phyloP scores from a whole-genome alignment of 495 filamentous ascomycete genomes.

The Talaromyces borbonicus region DNA sequence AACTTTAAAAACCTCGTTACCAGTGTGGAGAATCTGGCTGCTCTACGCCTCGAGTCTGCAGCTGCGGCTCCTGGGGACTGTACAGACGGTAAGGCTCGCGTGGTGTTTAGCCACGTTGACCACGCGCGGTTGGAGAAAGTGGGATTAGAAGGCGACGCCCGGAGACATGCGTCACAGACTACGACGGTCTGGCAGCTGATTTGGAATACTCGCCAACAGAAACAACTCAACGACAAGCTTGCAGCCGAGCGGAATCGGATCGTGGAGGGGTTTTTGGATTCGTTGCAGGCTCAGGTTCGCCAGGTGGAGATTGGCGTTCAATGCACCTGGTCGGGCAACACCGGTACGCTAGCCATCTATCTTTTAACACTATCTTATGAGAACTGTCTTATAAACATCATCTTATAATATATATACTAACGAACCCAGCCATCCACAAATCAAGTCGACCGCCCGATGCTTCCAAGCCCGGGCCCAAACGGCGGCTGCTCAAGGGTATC shows the following conservation, averaged over 20 bases:
- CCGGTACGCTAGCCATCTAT: background rate
- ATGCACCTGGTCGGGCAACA: background rate
- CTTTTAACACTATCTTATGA: background rate
- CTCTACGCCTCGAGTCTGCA: slow-evolving; percentile 13
- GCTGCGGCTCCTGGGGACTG: slow-evolving; percentile 16
- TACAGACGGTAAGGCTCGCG: background rate
- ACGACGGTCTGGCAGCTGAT: slow-evolving; percentile 31
- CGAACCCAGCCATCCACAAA: background rate
- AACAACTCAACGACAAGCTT: slow-evolving; percentile 1
- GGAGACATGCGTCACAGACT: slow-evolving; percentile 28
- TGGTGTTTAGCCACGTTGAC: slow-evolving; percentile 20
- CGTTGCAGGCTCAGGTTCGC: background rate
- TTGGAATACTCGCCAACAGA: slow-evolving; percentile 34
- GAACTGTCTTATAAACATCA: too few relatives aligned
- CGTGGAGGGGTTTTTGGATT: background rate
- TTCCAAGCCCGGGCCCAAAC: background rate
- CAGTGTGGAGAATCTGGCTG: slow-evolving; percentile 26
- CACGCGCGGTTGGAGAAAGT: slow-evolving; percentile 29
- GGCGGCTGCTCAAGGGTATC: slow-evolving; percentile 30
- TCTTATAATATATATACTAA: too few relatives aligned
- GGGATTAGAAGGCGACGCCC: slow-evolving; percentile 26
- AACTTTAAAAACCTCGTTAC: slow-evolving; percentile 33
- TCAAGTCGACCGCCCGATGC: background rate
- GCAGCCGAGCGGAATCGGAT: slow-evolving; percentile 20
- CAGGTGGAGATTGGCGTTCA: background rate